These are phyloP conservation scores for Poa pratensis DNA, from an alignment of 176 grass and related monocot species.

Conservation along the genomic window DNA sequence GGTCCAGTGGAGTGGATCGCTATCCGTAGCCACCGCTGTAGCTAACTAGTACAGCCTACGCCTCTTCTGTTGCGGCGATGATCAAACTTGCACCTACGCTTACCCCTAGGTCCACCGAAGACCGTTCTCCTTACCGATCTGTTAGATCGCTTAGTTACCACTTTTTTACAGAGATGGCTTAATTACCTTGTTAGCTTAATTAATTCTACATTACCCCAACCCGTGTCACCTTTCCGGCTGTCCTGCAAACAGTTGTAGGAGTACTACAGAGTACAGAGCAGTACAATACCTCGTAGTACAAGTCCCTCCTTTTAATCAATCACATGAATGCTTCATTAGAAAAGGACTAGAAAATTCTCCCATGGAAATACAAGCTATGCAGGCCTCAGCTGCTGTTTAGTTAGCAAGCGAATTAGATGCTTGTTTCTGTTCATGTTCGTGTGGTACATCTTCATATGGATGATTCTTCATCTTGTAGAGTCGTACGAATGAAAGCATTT, in stretches of 20 bases:
- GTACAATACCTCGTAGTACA: slow-evolving; percentile 26
- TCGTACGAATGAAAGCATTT: neutral
- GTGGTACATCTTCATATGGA: neutral
- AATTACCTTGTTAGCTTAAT: neutral
- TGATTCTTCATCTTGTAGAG: neutral
- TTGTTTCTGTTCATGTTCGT: neutral
- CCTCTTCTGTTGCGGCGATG: slow-evolving; percentile 9
- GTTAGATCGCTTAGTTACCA: neutral
- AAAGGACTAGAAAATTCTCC: neutral
- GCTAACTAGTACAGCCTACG: neutral
- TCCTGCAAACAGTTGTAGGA: slow-evolving; percentile 28
- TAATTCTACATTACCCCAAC: slow-evolving; percentile 1
- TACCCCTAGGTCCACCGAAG: neutral
- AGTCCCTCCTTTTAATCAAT: neutral
- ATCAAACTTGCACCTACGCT: slow-evolving; percentile 8
- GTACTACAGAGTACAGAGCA: neutral
- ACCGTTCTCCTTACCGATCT: slow-evolving; percentile 6
- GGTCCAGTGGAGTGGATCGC: slow-evolving; percentile 43
- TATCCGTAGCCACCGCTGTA: slow-evolving; percentile 12
- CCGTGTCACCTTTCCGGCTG: neutral
- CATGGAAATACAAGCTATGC: neutral
- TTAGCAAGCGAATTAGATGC: neutral
- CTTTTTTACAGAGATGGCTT: neutral
- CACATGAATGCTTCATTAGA: neutral
- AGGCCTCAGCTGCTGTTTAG: neutral